Base-by-base conservation (phyloP, 2,329 filamentous ascomycete genomes). In the Phoma sp. region DNA sequence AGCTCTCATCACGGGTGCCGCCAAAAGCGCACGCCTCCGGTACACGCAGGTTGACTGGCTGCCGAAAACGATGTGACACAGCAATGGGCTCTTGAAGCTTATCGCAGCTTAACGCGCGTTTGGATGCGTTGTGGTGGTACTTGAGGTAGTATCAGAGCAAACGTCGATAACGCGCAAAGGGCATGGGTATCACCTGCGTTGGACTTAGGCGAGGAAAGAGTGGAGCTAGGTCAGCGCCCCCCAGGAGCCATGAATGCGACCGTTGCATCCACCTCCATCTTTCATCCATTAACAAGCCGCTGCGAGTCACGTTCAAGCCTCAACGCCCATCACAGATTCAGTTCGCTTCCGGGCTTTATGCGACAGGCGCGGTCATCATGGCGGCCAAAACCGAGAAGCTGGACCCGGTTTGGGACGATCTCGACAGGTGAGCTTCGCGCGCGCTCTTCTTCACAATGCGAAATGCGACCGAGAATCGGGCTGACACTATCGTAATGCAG, bases 331-430 rank as follows among this genome's bases (percentile, higher is more conserved):
- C 60, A 58, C 62, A 65, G 55, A 60, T 58, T 61, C 52, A 63
- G 54, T 61, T 64, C 60, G 59, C 63, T 59, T 60, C 57, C 58
- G 53, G 51, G 52, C 58, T 59, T 52, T 64, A 60, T 64, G 63
- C 66, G 59, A 64, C 60, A 51, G 58, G 59, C 87, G 78, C 82
- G 82, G 80, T 80, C 86, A 82, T 65, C 63, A 80, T 80, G 78
- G 76, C 69, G 57, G 70, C 63, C 67, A 76, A 79, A 70, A 68
- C 67, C 67, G 67, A 71, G 49, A 75, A 75, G 61, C 70, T 81
- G 55, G 78, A 81, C 72, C 76, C 79, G 62, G 77, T 81, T 57
- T 92, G 89, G 89, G 86, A 91, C 71, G 84, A 91, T 74, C 82
- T 90, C 69, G 86, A 91, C 78, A 89, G 88, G 89, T 91, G 84